phyloP scores from a whole-genome alignment of 352 stramenopile genomes.

The Globisporangium irregulare region DNA sequence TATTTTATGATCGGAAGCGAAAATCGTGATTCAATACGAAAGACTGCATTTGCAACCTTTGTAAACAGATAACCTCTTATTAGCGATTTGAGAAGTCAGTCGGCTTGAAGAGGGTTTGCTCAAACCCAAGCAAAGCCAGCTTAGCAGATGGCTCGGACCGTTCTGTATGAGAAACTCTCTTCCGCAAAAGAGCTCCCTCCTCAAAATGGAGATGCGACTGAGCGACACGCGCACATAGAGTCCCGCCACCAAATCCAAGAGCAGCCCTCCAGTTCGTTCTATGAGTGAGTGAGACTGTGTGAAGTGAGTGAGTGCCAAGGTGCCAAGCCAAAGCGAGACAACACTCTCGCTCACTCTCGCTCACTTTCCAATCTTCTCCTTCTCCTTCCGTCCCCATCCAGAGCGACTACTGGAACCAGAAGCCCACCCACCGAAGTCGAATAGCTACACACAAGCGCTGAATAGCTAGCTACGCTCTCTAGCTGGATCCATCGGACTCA shows the following conservation, averaged over 20 bases:
- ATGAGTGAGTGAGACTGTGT: background rate
- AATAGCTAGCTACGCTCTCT: background rate
- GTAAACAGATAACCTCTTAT: background rate
- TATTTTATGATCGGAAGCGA: background rate
- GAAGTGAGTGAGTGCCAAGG: background rate
- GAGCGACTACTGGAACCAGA: background rate
- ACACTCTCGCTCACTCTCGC: too few species aligned
- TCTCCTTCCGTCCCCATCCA: background rate
- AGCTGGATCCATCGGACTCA: background rate
- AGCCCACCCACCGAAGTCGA: background rate
- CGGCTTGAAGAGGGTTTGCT: background rate
- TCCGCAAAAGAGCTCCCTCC: background rate
- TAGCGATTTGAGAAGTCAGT: background rate
- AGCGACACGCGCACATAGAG: background rate
- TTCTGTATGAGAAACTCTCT: constrained; percentile 5
- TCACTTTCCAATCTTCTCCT: constrained; percentile 8
- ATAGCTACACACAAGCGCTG: background rate
- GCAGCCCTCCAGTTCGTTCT: background rate
- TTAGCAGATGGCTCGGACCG: constrained; percentile 1
- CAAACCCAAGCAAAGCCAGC: background rate
- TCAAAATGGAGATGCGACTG: constrained; percentile 3
- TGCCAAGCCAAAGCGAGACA: background rate
- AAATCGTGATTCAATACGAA: background rate
- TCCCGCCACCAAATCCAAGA: background rate
- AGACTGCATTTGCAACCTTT: too few species aligned